These are phyloP conservation scores for Eimeria mitis DNA, from an alignment of 169 alveolate genomes.

Conservation along the genomic window DNA sequence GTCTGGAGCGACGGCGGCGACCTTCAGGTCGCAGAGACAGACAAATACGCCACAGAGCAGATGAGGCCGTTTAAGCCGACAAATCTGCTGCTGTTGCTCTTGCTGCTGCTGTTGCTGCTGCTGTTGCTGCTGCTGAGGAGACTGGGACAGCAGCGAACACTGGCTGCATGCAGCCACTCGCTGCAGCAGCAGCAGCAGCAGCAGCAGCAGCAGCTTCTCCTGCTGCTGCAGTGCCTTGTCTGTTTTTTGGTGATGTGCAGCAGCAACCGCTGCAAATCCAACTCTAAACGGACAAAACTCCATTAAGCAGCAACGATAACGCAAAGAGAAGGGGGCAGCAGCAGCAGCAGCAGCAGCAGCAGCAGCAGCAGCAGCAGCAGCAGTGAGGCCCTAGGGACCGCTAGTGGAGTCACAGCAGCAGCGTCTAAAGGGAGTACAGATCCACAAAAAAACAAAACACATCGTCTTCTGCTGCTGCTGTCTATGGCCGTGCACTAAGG, in stretches of 20 bases:
- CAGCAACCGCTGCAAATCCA: neutral
- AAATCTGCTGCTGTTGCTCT: slow-evolving; percentile 2
- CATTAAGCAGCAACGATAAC: neutral
- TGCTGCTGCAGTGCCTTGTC: neutral
- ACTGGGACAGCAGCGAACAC: neutral
- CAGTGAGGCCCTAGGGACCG: neutral
- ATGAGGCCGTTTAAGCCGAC: neutral
- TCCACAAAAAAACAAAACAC: too few relatives aligned
- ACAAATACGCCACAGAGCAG: neutral
- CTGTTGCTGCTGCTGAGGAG: slow-evolving; percentile 31
- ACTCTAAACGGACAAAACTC: too few relatives aligned
- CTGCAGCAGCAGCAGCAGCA: too few relatives aligned
- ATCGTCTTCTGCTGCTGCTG: neutral
- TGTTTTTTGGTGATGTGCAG: neutral
- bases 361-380: slow-evolving; percentile 52
- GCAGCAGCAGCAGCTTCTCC: too few relatives aligned
- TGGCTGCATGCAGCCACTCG: slow-evolving; percentile 45
- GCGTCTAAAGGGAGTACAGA: neutral
- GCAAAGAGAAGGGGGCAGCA: neutral
- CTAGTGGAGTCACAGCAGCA: neutral
- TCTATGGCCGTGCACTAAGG: neutral
- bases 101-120: too few relatives aligned
- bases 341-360: slow-evolving; percentile 36
- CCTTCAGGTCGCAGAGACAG: too few relatives aligned
- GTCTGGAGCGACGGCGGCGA: too few relatives aligned